These are phyloP conservation scores for Pseudonitzschia delicatissima DNA, from an alignment of 108 stramenopile genomes.

Conservation along the genomic window DNA sequence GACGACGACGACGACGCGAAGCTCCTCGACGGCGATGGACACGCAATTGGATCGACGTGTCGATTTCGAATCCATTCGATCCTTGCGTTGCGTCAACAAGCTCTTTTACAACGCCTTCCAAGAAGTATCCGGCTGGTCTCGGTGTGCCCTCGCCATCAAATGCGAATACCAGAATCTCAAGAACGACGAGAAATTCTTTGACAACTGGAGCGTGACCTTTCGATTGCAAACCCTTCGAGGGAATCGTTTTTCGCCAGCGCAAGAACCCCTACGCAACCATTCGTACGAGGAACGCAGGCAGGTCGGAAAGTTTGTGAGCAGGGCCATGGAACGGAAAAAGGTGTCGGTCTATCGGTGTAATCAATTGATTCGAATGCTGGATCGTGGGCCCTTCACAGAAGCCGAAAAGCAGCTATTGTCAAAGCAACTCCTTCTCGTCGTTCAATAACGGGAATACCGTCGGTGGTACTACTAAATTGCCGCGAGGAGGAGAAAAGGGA, in stretches of 20 bases:
- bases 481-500: too few relatives aligned
- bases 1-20: neutral
- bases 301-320: neutral
- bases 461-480: too few relatives aligned
- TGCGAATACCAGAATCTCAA: neutral
- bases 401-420: neutral
- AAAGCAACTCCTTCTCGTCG: neutral
- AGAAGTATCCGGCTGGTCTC: neutral
- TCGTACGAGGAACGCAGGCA: neutral
- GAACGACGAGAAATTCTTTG: neutral
- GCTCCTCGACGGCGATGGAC: neutral
- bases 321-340: neutral
- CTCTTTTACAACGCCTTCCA: neutral
- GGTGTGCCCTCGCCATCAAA: neutral
- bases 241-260: neutral
- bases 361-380: neutral
- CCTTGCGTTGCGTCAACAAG: neutral
- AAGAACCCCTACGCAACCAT: neutral
- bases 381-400: neutral
- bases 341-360: neutral
- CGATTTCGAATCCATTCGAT: neutral
- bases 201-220: neutral
- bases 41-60: neutral
- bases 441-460: neutral
- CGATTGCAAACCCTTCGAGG: too few relatives aligned